These are phyloP conservation scores for Selaginella moellendorffii DNA, from an alignment of 75 land plant genomes.

Conservation along the genomic window DNA sequence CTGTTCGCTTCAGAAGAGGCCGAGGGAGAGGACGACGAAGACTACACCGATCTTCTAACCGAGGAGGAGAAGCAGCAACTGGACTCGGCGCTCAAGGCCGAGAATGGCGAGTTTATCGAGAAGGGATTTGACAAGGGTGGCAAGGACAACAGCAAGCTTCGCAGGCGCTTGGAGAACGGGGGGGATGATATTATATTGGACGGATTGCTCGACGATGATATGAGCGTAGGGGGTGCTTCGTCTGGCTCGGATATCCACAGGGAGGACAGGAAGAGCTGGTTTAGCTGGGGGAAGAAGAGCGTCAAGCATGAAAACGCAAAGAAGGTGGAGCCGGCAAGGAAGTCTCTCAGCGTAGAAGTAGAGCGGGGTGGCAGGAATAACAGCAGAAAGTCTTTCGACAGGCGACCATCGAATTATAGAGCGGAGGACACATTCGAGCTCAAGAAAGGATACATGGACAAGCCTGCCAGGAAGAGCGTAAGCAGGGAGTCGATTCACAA, in stretches of 20 bases:
- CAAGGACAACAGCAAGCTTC: conserved; percentile 17
- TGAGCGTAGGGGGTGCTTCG: conserved; percentile 3
- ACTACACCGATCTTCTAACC: conserved; percentile 57
- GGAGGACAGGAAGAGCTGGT: conserved; percentile 63
- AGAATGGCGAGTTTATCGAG: conserved; percentile 29
- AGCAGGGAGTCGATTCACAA: neutral
- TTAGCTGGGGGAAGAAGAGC: conserved; percentile 72
- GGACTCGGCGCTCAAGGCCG: conserved; percentile 54
- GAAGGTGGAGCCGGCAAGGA: conserved; percentile 36
- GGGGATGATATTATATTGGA: neutral
- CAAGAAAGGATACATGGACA: conserved; percentile 10
- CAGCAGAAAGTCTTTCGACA: conserved; percentile 38
- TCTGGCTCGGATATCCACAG: neutral
- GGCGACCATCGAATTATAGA: conserved; percentile 24
- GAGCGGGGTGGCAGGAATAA: conserved; percentile 1
- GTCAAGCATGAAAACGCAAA: conserved; percentile 35
- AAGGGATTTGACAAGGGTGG: no score
- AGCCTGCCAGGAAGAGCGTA: conserved; percentile 11
- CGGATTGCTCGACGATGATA: conserved; percentile 15
- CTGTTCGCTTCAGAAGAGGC: conserved; percentile 43
- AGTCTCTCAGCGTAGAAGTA: conserved; percentile 18
- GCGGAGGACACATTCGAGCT: conserved; percentile 23
- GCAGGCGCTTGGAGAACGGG: conserved; percentile 1
- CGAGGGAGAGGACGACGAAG: conserved; percentile 37
- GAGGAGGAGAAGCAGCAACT: conserved; percentile 76